Base-by-base conservation (phyloP, 2,329 filamentous ascomycete species). In the Dothiorella sarmentorum region DNA sequence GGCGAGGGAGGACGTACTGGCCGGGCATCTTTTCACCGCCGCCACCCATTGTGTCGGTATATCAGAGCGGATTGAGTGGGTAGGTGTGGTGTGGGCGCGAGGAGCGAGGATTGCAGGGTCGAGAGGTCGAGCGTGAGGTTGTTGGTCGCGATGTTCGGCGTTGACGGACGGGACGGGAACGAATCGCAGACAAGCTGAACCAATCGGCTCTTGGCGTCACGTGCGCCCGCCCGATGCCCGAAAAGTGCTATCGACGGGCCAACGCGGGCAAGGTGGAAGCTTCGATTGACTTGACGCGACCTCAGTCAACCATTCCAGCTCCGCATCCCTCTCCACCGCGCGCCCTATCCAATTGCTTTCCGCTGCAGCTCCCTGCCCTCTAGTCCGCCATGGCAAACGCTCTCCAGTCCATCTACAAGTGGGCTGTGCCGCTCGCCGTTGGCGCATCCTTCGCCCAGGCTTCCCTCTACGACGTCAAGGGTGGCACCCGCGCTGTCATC, bases 401-500 rank as follows among this genome's bases (percentile, higher is more conserved):
- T 5, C 49, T 60, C 63, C 80, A 82, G 70, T 75, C 78, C 45
- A 81, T 91, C 65, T 90, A 87, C 78, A 81, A 81, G 67, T 81
- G 81, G 73, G 89, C 89, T 63, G 77, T 97, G 56, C 92, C 93
- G 45, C 81, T 84, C 59, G 85, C 89, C 61, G 75, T 89, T 66
- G 90, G 82, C 66, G 78, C 85, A 66, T 82, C 84, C 59, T 69
- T 93, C 61, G 78, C 84, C 65, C 87, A 91, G 75, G 83, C 90
- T 64, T 90, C 91, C 60, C 85, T 99, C 63, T 99, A 97, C 86
- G 94, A 99, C 76, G 94, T 99, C 73, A 92, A 91, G 74, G 94
- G 94, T 73, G 94, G 94, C 68, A 88, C 88, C 63, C 86, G 94
- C 70, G 94, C 94, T 62, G 92, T 99, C 78, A 99, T 99, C 80